Evolutionary conservation across 2,329 filamentous ascomycete genomes (phyloP), one percentile per base, ranked within the genome.

Genomic region (Rugonectria rugulosa): DNA sequence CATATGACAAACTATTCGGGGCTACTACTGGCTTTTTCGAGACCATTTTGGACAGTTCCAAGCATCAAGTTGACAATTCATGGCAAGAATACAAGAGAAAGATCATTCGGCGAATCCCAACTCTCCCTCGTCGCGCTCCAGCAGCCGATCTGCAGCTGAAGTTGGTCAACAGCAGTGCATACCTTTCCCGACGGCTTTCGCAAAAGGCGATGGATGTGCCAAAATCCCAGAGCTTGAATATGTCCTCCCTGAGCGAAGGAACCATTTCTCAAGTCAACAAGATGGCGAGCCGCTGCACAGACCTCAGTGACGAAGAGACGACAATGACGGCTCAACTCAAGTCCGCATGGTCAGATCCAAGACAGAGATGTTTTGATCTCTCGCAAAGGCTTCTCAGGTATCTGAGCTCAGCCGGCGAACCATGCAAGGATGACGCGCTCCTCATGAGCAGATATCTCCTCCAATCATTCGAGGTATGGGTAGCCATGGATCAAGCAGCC

Each of bases 401-500:
- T n/a, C 15, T 61, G 24, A 11, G 17, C 0, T 56, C 24, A 5
- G 49, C 60, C 1, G 58, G 53, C 9, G 32, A 49, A 7, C 26
- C 60, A 1, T 77, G 81, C 46, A 56, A 79, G 1, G 31, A 63
- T 0, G 45, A 59, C 2, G 71, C 76, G 3, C 59, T 66, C 0
- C 59, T 72, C 0, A 62, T 61, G 53, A 68, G 66, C 19, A 53
- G 43, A 3, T 42, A 62, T 26, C 68, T 88, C 0, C 73, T 90
- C 1, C 77, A 72, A 7, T 37, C 85, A 0, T 78, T 89, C 64
- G 80, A 84, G 44, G 60, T 87, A 0, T 90, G 86, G 87, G 66
- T 81, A 3, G 62, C 67, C 2, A 77, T 88, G 67, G 88, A 90
- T 57, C 62, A 72, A 10, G 68, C 65, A n/a, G 79, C 81, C 1